Base-by-base conservation (phyloP, 2,329 filamentous ascomycete species). In the Scedosporium minutisporum region DNA sequence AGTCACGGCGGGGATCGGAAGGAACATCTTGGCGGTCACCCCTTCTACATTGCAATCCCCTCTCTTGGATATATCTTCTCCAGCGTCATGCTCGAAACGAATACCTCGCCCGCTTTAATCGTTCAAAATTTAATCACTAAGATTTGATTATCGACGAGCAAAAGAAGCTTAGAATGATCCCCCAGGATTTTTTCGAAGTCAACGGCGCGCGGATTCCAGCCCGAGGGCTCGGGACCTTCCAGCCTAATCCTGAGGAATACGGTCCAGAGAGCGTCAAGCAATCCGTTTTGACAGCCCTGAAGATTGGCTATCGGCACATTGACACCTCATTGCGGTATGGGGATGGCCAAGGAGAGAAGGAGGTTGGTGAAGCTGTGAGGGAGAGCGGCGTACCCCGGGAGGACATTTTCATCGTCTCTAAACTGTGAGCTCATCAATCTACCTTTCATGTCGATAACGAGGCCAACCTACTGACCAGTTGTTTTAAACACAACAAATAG, bases 321-420 rank as follows among this genome's bases (percentile, higher is more conserved):
- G 80, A 82, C 69, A 84, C 82, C 1, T 73, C 73, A 21, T 67
- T 69, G 18, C 67, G 61, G 46, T 70, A 70, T 58, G 67, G 57
- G 5, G 66, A 68, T 18, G 25, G 25, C 38, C 27, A 53, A 38
- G 48, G 80, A 78, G 85, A 82, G 65, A 68, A 68, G 1, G 77
- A 81, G 63, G 78, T 82, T 18, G 80, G 80, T 2, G 67, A 75
- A 46, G 80, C 78, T 5, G 80, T 82, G 65, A 72, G 73, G 58
- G 74, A 77, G 64, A 76, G 75, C 3, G 74, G 73, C 5, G 70
- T 82, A 1, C 69, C 75, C 2, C 75, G 80, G n/a, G 71, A 74
- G 4, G 74, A 82, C 51, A 73, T 82, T 60, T 82, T 78, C 69
- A 68, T 82, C 61, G 87, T 85, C 23, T 86, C 82, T 61, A 88